Conservation (phyloP, 768 basidiomycete genomes). For the Fistulinella prunicolor region DNA sequence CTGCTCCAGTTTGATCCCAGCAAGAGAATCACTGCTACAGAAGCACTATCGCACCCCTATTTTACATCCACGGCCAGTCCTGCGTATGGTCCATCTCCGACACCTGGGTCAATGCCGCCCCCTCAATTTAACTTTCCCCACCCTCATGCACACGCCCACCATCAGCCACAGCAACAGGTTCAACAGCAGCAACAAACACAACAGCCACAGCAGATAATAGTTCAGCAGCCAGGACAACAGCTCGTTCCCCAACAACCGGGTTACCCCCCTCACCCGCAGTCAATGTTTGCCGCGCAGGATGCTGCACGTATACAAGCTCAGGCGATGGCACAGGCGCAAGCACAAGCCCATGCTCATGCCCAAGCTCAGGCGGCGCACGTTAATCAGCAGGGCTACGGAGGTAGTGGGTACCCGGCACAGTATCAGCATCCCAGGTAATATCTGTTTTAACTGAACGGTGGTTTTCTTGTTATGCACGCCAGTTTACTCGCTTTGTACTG, state of each 20-base stretch:
- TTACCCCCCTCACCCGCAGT: constrained; percentile 33
- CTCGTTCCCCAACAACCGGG: constrained; percentile 35
- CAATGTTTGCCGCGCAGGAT: constrained; percentile 32
- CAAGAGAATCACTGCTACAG: constrained; percentile 85
- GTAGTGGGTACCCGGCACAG: constrained; percentile 29
- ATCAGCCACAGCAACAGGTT: no score
- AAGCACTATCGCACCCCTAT: constrained; percentile 91
- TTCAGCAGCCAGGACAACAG: constrained; percentile 37
- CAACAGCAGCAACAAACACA: constrained; percentile 49
- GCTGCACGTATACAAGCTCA: constrained; percentile 41
- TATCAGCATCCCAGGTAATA: constrained; percentile 32
- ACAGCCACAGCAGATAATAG: constrained; percentile 37
- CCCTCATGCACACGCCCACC: constrained; percentile 48
- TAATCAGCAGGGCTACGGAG: constrained; percentile 28
- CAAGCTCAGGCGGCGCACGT: constrained; percentile 35
- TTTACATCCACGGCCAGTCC: constrained; percentile 57
- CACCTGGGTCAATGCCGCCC: constrained; percentile 60
- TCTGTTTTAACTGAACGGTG: not conserved
- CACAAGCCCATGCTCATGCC: constrained; percentile 42
- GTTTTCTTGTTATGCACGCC: not conserved
- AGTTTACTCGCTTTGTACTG: constrained; percentile 11
- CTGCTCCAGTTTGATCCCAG: constrained; percentile 95
- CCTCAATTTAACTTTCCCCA: constrained; percentile 69
- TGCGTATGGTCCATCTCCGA: constrained; percentile 32
- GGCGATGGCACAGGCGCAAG: constrained; percentile 40